Evolutionary conservation across 2,329 filamentous ascomycete genomes (phyloP), one percentile per base, ranked within the genome.

Genomic region (Ceratocystis alfenasii): DNA sequence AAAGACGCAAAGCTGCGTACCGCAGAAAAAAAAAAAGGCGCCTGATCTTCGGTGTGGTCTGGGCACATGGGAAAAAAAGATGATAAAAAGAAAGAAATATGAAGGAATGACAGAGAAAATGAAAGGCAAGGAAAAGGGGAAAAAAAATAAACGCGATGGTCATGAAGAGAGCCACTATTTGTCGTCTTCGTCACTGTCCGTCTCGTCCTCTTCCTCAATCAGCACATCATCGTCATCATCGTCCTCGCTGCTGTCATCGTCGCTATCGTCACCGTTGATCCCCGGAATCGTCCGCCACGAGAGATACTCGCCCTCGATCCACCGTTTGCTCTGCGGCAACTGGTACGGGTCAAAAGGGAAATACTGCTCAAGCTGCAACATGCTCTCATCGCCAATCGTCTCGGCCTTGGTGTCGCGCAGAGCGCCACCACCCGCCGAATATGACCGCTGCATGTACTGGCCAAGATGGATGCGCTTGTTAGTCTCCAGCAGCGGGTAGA

Each of bases 321-420:
- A 97, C 67, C 85, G 82, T 75, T 89, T 90, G 74, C 92, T 96
- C 70, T 85, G 80, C 0, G 92, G 92, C 62, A 99, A 79, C 72
- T 93, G 88, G 74, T 97, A 99, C 1, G 95, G 95, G 73, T 99
- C 94, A 72, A 99, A 99, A 0, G 94, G 94, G 72, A 97, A 99
- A 74, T 95, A 96, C 0, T 91, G 89, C 70, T 97, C 92, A 1
- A 99, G 81, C 74, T 96, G 87, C 72, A 93, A 87, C 72, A 85
- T 87, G 69, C 87, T 85, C 70, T 96, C 90, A 67, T 89, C 88
- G 17, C 55, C 57, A 55, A 66, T 55, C 36, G 62, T 62, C 53
- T 68, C 64, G 7, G 64, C 64, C 45, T 66, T 68, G 6, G 66
- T 68, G 45, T 68, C 66, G 17, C 67, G 64, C 20, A 66, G 48